Percentiles rank a stretch among this genome's conserved stretches.
Evolutionary conservation across 1,139 yeast genomes (phyloP).

Genomic region (Kurtzmaniella quercitrusa): DNA sequence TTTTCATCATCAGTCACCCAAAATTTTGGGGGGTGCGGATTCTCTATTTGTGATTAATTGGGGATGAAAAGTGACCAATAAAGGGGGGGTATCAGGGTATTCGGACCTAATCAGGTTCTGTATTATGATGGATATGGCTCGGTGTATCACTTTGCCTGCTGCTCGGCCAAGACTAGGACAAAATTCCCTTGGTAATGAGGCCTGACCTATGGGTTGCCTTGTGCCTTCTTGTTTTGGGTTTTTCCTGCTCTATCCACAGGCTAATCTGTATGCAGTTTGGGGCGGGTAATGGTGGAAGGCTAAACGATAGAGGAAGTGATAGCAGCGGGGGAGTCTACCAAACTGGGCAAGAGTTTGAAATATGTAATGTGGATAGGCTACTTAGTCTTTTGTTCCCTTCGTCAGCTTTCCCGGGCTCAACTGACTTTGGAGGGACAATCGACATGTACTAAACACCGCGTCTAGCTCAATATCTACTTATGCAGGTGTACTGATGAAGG

Average conservation of each 20-base stretch:
- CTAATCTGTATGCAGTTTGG: not conserved
- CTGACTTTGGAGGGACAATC: no score
- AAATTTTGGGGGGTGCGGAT: not conserved
- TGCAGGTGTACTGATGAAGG: no score
- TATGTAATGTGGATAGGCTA: no score
- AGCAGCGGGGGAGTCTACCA: no score
- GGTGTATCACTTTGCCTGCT: not conserved
- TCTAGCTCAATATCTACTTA: no score
- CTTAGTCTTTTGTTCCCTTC: no score
- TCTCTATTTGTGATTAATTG: not conserved
- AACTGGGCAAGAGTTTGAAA: no score
- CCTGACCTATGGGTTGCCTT: not conserved
- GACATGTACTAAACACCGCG: no score
- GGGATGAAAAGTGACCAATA: not conserved
- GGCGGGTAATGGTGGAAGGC: constrained; percentile 1
- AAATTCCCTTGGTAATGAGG: not conserved
- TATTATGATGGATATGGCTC: not conserved
- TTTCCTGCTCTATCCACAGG: not conserved
- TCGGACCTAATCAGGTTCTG: not conserved
- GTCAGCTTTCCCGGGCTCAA: no score
- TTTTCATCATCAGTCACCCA: constrained; percentile 4
- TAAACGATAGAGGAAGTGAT: no score
- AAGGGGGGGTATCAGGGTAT: not conserved
- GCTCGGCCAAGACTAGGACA: not conserved
- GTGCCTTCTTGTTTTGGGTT: not conserved